Evolutionary conservation across 306 rosid species (phyloP).

Genomic region (Ceratonia siliqua): DNA sequence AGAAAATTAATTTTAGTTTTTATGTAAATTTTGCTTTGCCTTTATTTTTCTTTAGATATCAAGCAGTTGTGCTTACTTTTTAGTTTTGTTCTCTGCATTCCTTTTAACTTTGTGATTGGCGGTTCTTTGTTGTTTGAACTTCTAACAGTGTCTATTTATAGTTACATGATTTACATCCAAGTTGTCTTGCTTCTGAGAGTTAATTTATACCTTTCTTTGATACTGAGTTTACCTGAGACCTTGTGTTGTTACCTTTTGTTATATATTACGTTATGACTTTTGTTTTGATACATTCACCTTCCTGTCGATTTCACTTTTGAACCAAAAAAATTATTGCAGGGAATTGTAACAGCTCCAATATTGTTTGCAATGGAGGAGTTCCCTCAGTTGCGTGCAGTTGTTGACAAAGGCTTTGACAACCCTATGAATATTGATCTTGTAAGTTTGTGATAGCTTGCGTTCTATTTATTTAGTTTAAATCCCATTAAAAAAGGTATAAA

Average conservation of each 20-base stretch:
- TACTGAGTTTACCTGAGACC: neutral
- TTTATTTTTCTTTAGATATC: neutral
- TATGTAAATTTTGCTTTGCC: neutral
- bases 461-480: slow-evolving; percentile 13
- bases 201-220: neutral
- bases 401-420: slow-evolving; percentile 74
- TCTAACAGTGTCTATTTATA: too few species aligned
- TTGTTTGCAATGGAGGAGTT: slow-evolving; percentile 97
- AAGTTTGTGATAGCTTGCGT: slow-evolving; percentile 44
- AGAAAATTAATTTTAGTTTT: neutral
- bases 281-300: neutral
- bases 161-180: neutral
- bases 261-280: neutral
- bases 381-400: slow-evolving; percentile 74
- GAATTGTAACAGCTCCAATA: slow-evolving; percentile 89
- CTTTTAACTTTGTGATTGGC: neutral
- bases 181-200: neutral
- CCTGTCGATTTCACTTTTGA: neutral
- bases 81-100: neutral
- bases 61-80: neutral
- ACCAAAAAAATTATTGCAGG: slow-evolving; percentile 54
- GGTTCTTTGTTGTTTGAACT: neutral
- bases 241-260: neutral
- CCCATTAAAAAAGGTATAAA: neutral
- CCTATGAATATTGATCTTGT: slow-evolving; percentile 73